These are phyloP conservation scores for Leccinum insolens DNA, from an alignment of 1,284 basidiomycete genomes.

Conservation along the genomic window DNA sequence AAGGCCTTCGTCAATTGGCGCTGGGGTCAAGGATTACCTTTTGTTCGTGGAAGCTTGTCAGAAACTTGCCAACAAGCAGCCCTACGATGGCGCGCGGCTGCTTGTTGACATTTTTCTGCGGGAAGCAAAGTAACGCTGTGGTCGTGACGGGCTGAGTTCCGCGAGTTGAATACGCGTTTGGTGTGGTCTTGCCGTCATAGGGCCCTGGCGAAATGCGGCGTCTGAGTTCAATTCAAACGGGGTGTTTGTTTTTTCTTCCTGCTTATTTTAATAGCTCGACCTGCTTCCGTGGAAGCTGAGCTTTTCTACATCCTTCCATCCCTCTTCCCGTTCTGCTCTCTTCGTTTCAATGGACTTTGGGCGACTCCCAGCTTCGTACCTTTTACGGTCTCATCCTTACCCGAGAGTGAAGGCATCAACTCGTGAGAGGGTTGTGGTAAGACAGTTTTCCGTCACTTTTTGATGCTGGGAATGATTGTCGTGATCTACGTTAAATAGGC, in stretches of 20 bases:
- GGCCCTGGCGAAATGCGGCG: conserved; percentile 23
- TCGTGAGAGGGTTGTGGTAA: conserved; percentile 31
- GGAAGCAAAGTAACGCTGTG: conserved; percentile 23
- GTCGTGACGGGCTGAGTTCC: conserved; percentile 20
- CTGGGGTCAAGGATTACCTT: conserved; percentile 9
- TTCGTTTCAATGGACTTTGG: conserved; percentile 23
- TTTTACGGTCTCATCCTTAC: conserved; percentile 33
- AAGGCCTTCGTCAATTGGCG: conserved; percentile 4
- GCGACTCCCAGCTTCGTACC: conserved; percentile 28
- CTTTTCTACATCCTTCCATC: background rate
- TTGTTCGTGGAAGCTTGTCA: conserved; percentile 1
- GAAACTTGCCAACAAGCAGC: conserved; percentile 1
- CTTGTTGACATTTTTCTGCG: conserved; percentile 14
- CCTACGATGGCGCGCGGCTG: background rate
- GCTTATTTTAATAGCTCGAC: conserved; percentile 5
- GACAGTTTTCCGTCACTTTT: conserved; percentile 9
- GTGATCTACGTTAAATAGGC: conserved; percentile 9
- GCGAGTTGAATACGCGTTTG: conserved; percentile 25
- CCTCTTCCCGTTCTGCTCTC: background rate
- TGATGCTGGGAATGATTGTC: conserved; percentile 11
- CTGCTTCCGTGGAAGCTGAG: conserved; percentile 3
- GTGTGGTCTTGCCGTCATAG: conserved; percentile 32
- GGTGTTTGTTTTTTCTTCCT: conserved; percentile 2
- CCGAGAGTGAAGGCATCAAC: conserved; percentile 27
- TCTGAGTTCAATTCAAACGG: conserved; percentile 23